Conservation (phyloP, 345 rosid genomes). For the Hypericum perforatum region DNA sequence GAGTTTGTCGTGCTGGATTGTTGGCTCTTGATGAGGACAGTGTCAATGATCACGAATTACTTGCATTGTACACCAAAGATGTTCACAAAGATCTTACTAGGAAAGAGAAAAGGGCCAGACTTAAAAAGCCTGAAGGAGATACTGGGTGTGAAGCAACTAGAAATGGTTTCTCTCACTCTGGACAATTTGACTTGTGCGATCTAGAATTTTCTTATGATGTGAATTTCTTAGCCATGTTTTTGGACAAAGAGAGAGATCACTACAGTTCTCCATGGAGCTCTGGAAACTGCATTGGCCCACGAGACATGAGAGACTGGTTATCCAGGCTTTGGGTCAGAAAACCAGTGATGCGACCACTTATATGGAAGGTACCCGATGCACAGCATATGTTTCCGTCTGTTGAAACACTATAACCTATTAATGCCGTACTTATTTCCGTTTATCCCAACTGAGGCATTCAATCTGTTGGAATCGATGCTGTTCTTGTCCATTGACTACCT, state of each 20-base stretch:
- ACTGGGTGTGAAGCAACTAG: conserved; percentile 22
- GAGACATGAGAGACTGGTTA: conserved; percentile 95
- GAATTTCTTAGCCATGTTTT: conserved; percentile 47
- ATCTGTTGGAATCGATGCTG: background rate
- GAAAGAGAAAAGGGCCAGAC: conserved; percentile 65
- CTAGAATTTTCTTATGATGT: conserved; percentile 60
- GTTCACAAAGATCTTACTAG: conserved; percentile 48
- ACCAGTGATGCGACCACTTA: conserved; percentile 62
- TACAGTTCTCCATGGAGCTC: conserved; percentile 78
- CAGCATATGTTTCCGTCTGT: background rate
- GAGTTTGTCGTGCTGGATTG: conserved; percentile 86
- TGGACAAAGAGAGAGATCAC: conserved; percentile 83
- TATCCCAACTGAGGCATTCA: no score
- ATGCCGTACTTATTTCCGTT: no score
- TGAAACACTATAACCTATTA: no score
- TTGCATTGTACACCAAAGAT: conserved; percentile 22
- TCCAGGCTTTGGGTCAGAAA: conserved; percentile 69
- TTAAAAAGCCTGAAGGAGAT: conserved; percentile 27
- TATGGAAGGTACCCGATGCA: conserved; percentile 70
- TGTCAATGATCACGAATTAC: conserved; percentile 28
- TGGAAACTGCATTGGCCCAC: conserved; percentile 80
- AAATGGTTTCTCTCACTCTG: conserved; percentile 23
- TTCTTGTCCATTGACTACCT: background rate
- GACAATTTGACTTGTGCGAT: conserved; percentile 44
- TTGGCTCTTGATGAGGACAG: conserved; percentile 61